Conservation (phyloP, 2,329 filamentous ascomycete genomes). For the Penicillium vulpinum region DNA sequence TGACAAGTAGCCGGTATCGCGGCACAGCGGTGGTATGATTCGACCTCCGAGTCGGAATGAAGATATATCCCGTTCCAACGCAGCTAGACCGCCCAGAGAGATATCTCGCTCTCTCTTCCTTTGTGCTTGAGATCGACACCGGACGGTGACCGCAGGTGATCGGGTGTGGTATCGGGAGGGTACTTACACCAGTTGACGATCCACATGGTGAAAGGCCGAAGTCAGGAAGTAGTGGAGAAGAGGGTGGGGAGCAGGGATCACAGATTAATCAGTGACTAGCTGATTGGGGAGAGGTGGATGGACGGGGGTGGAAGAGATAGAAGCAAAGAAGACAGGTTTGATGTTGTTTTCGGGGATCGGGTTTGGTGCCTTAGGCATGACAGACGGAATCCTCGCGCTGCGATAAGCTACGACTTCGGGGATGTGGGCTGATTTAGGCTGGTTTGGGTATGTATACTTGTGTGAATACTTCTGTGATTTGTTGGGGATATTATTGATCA, state of each 20-base stretch:
- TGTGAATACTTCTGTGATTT: not conserved
- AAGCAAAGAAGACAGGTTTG: constrained; percentile 33
- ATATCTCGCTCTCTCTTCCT: not conserved
- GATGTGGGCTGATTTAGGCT: not conserved
- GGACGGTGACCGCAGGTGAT: not conserved
- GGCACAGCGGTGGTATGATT: constrained; percentile 4
- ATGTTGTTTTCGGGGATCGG: constrained; percentile 31
- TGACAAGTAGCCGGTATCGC: constrained; percentile 16
- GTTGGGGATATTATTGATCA: not conserved
- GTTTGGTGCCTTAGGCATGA: constrained; percentile 22
- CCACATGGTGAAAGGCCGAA: constrained; percentile 65
- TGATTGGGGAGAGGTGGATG: constrained; percentile 15
- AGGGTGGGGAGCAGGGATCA: constrained; percentile 12
- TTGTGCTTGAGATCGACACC: not conserved
- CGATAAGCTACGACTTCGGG: not conserved
- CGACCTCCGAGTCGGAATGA: not conserved
- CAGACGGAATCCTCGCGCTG: constrained; percentile 11
- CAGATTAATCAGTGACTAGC: constrained; percentile 3
- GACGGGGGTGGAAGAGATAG: constrained; percentile 25
- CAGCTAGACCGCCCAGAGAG: not conserved
- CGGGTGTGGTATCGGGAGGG: constrained; percentile 8
- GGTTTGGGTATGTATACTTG: not conserved
- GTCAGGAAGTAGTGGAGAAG: constrained; percentile 2
- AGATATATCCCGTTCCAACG: not conserved
- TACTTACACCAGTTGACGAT: constrained; percentile 89